These are phyloP conservation scores for Usnea hakonensis DNA, from an alignment of 495 filamentous ascomycete species.

Conservation along the genomic window DNA sequence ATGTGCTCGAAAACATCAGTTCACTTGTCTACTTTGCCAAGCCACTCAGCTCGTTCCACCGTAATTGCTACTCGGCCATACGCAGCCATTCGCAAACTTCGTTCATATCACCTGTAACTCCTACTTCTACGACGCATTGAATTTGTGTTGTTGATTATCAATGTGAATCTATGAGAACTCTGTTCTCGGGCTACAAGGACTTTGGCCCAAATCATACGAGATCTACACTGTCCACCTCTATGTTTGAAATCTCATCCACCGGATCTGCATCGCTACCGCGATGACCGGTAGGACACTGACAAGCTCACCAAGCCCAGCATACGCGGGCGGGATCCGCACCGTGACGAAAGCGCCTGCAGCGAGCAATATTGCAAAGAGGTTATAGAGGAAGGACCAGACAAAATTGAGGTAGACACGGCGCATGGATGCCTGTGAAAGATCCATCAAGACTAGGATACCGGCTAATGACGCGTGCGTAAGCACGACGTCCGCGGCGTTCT, in stretches of 20 bases:
- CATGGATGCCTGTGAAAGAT: constrained; percentile 46
- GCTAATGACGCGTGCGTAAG: constrained; percentile 45
- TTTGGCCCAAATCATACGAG: no score
- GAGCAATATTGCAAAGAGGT: constrained; percentile 62
- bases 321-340: constrained; percentile 60
- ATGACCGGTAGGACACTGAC: constrained; percentile 73
- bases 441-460: constrained; percentile 51
- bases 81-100: no score
- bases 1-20: no score
- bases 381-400: constrained; percentile 65
- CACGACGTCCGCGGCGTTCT: constrained; percentile 61
- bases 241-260: neutral
- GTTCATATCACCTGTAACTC: no score
- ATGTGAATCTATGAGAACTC: no score
- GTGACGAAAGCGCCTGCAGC: constrained; percentile 60
- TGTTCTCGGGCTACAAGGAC: no score
- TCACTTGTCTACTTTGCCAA: no score
- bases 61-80: no score
- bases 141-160: no score
- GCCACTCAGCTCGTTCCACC: no score
- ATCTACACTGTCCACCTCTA: neutral
- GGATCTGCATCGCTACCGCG: constrained; percentile 37
- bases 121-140: no score
- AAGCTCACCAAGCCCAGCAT: constrained; percentile 67
- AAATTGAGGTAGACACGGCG: constrained; percentile 62